Evolutionary conservation across 805 yeast genomes (phyloP).

Genomic region (Spathaspora arborariae): DNA sequence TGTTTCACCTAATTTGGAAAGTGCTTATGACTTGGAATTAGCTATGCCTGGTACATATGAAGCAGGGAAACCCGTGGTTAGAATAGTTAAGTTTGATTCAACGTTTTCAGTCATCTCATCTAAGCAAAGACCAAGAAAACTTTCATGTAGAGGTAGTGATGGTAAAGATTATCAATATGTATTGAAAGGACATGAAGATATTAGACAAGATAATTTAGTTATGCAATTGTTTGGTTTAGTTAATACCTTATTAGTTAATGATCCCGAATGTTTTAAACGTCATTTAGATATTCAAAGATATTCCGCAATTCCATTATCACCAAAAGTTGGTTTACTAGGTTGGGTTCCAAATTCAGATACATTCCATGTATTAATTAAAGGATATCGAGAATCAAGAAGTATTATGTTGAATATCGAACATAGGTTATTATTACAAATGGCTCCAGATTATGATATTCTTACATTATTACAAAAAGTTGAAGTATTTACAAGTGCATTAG

Average conservation of each 20-base stretch:
- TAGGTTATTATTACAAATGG: slow-evolving; percentile 95
- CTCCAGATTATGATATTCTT: slow-evolving; percentile 89
- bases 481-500: slow-evolving; percentile 92
- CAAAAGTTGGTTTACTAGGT: slow-evolving; percentile 92
- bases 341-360: slow-evolving; percentile 99
- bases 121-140: slow-evolving; percentile 90
- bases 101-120: slow-evolving; percentile 84
- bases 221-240: slow-evolving; percentile 97
- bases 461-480: slow-evolving; percentile 91
- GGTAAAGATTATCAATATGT: slow-evolving; percentile 83
- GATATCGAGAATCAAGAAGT: slow-evolving; percentile 88
- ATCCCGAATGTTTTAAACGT: slow-evolving; percentile 93
- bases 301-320: slow-evolving; percentile 93
- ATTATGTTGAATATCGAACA: slow-evolving; percentile 89
- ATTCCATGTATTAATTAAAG: slow-evolving; percentile 87
- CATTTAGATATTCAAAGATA: slow-evolving; percentile 89
- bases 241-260: slow-evolving; percentile 81
- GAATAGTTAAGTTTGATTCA: slow-evolving; percentile 75
- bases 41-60: slow-evolving; percentile 94
- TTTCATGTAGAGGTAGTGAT: slow-evolving; percentile 79
- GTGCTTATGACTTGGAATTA: slow-evolving; percentile 72
- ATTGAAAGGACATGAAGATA: slow-evolving; percentile 96
- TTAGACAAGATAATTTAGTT: slow-evolving; percentile 93
- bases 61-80: slow-evolving; percentile 75
- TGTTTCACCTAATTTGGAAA: slow-evolving; percentile 85